Conservation (phyloP, 2,329 filamentous ascomycete genomes). For the Fusarium camptoceras region DNA sequence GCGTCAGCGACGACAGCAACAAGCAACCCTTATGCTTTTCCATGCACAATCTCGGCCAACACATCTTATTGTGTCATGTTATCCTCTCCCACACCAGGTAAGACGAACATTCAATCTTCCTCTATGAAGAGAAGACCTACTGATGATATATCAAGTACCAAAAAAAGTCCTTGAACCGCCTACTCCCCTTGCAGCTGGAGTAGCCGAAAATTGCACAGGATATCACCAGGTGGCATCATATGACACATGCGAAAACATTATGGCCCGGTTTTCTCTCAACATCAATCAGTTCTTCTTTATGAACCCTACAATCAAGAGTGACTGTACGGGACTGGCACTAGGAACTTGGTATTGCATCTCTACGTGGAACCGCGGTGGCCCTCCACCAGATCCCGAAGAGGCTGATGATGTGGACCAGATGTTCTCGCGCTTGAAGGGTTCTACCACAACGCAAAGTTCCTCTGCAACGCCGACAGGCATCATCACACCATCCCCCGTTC, state of each 20-base stretch:
- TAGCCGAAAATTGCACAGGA: background rate
- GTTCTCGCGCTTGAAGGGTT: too few relatives aligned
- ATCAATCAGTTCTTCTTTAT: constrained; percentile 18
- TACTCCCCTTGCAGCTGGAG: background rate
- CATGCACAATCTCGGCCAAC: constrained; percentile 15
- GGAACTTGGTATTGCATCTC: constrained; percentile 30
- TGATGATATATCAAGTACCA: background rate
- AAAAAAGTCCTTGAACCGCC: background rate
- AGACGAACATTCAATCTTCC: too few relatives aligned
- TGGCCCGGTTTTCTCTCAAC: background rate
- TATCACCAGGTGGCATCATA: constrained; percentile 1
- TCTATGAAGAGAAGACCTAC: background rate
- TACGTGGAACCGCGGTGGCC: too few relatives aligned
- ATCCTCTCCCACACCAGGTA: constrained; percentile 1
- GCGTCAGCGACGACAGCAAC: background rate
- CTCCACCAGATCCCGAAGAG: too few relatives aligned
- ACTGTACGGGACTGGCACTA: constrained; percentile 14
- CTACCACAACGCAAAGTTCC: background rate
- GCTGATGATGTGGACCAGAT: too few relatives aligned
- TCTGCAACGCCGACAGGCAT: background rate
- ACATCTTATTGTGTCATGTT: constrained; percentile 9
- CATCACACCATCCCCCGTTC: background rate
- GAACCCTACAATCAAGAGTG: constrained; percentile 16
- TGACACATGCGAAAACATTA: background rate
- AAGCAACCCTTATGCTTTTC: constrained; percentile 5